Evolutionary conservation across 2,329 filamentous ascomycete genomes (phyloP).

Genomic region (Beauveria rudraprayagi): DNA sequence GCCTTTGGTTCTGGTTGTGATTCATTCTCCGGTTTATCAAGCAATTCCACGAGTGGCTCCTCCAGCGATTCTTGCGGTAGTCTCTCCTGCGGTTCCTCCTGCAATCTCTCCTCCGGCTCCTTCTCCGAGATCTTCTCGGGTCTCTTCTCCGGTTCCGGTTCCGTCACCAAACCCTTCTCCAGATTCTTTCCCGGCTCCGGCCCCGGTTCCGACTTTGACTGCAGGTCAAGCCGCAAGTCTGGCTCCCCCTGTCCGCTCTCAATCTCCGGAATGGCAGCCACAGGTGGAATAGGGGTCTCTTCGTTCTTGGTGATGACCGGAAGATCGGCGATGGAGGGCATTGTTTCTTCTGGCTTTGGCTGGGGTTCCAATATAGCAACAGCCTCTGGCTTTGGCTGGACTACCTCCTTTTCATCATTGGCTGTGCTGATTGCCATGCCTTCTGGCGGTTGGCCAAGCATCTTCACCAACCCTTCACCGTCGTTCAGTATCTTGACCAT

Average conservation of each 20-base stretch:
- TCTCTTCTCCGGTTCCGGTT: neutral
- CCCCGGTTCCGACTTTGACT: neutral
- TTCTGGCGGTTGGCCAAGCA: conserved; percentile 35
- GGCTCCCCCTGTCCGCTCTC: neutral
- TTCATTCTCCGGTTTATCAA: neutral
- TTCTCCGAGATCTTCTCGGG: neutral
- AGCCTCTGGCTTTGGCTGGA: neutral
- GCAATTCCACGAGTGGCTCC: neutral
- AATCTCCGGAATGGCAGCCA: neutral
- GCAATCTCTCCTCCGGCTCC: neutral
- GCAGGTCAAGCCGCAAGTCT: neutral
- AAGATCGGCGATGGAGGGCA: neutral
- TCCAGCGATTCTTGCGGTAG: neutral
- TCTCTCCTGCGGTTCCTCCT: neutral
- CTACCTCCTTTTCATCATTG: neutral
- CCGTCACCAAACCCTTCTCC: neutral
- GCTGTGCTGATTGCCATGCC: conserved; percentile 17
- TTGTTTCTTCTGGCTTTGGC: neutral
- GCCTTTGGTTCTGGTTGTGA: neutral
- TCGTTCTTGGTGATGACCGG: neutral
- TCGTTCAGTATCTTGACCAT: conserved; percentile 40
- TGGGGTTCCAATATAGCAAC: neutral
- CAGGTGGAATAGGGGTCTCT: neutral
- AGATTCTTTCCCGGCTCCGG: neutral
- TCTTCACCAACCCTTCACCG: conserved; percentile 32